Percentiles rank a stretch among this genome's conserved stretches.
Evolutionary conservation across 1,284 basidiomycete species (phyloP).

Genomic region (Irpex sp.): DNA sequence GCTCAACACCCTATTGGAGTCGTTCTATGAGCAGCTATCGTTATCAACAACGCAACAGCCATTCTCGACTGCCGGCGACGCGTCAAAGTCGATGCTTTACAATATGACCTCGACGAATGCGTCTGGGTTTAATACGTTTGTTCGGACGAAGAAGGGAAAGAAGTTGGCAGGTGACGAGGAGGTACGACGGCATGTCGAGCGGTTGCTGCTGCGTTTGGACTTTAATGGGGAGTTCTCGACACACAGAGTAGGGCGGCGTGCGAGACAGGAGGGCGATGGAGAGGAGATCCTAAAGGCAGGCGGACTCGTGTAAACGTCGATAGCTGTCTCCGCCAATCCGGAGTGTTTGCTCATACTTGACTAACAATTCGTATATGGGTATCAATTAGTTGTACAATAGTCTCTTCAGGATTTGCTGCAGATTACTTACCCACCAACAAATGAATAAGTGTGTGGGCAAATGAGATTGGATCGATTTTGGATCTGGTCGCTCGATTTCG

Average conservation of each 20-base stretch:
- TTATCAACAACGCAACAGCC: constrained; percentile 68
- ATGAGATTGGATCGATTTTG: constrained; percentile 8
- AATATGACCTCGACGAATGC: constrained; percentile 58
- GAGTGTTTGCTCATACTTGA: background rate
- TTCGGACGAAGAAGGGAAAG: constrained; percentile 43
- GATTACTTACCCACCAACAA: background rate
- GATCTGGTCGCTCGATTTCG: background rate
- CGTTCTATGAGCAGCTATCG: constrained; percentile 78
- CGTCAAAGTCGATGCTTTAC: constrained; percentile 65
- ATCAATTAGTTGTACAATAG: background rate
- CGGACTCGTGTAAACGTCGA: constrained; percentile 22
- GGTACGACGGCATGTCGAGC: constrained; percentile 76
- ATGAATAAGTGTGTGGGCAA: background rate
- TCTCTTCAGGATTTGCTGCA: background rate
- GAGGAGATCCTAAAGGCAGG: constrained; percentile 46
- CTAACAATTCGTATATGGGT: background rate
- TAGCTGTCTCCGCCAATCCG: background rate
- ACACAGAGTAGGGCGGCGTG: constrained; percentile 30
- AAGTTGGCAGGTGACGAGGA: constrained; percentile 54
- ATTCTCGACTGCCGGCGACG: constrained; percentile 52
- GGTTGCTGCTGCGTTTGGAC: constrained; percentile 78
- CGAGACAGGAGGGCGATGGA: constrained; percentile 22
- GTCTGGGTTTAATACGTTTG: constrained; percentile 48
- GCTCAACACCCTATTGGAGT: constrained; percentile 58
- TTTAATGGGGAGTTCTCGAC: constrained; percentile 80